These are phyloP conservation scores for Neurospora pannonica DNA, from an alignment of 495 filamentous ascomycete genomes.

Conservation along the genomic window DNA sequence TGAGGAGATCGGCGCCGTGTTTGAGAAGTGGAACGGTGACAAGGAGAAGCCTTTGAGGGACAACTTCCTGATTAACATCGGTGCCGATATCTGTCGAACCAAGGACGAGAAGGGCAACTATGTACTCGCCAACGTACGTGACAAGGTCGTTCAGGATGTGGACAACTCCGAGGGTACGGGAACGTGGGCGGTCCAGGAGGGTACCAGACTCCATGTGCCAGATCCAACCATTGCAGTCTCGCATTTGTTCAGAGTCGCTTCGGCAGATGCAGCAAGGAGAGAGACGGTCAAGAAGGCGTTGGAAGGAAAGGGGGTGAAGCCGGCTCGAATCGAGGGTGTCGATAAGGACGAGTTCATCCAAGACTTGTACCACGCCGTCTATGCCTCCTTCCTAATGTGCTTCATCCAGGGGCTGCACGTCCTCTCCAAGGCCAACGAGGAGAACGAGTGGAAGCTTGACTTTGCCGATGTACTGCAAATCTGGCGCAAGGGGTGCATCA, in stretches of 20 bases:
- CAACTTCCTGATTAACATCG: conserved; percentile 57
- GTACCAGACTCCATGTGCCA: conserved; percentile 51
- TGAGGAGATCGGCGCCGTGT: conserved; percentile 53
- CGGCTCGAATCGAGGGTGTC: conserved; percentile 18
- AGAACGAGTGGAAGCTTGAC: conserved; percentile 55
- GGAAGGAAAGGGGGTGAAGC: conserved; percentile 5
- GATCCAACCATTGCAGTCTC: conserved; percentile 54
- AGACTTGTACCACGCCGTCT: conserved; percentile 50
- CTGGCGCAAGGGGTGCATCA: conserved; percentile 69
- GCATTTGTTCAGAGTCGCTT: conserved; percentile 58
- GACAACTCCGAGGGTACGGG: conserved; percentile 61
- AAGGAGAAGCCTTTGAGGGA: conserved; percentile 42
- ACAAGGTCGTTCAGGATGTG: conserved; percentile 69
- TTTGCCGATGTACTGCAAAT: conserved; percentile 52
- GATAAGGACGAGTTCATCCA: conserved; percentile 45
- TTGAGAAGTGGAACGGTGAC: conserved; percentile 49
- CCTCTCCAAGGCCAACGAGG: conserved; percentile 50
- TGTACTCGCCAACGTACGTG: conserved; percentile 56
- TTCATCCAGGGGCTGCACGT: conserved; percentile 62
- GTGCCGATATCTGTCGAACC: conserved; percentile 48
- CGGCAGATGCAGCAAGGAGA: conserved; percentile 50
- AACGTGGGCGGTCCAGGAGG: conserved; percentile 54
- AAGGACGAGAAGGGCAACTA: conserved; percentile 30
- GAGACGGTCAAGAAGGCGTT: conserved; percentile 31
- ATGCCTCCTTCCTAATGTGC: conserved; percentile 51